A percentile compares a stretch with the other conserved stretches of the same genome.
These are phyloP conservation scores for Flaveria bidentis DNA, from an alignment of 129 eudicot genomes.

Conservation along the genomic window DNA sequence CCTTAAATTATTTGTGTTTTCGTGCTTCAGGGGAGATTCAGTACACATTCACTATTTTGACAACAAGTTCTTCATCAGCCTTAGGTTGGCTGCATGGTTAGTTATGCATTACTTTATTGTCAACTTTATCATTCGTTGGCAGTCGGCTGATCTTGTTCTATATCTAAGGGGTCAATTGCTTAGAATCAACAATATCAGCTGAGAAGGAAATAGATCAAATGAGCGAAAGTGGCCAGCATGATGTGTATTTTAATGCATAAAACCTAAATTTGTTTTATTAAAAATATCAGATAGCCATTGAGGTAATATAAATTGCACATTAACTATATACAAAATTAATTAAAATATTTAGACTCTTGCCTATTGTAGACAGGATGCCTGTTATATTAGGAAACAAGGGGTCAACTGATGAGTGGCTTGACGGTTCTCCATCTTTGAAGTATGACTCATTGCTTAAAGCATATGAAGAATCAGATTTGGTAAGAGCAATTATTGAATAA, in stretches of 20 bases:
- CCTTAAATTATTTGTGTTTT: not conserved
- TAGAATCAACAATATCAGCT: not conserved
- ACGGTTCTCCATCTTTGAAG: constrained; percentile 72
- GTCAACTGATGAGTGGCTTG: constrained; percentile 71
- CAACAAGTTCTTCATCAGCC: constrained; percentile 80
- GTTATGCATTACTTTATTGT: constrained; percentile 26
- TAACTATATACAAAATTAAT: not conserved
- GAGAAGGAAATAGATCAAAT: not conserved
- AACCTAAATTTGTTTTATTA: not conserved
- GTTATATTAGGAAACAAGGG: constrained; percentile 75
- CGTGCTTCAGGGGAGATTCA: constrained; percentile 73
- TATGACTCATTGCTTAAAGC: constrained; percentile 67
- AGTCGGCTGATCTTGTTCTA: constrained; percentile 37
- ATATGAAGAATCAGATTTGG: constrained; percentile 85
- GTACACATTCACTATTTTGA: constrained; percentile 81
- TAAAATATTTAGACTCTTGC: not conserved
- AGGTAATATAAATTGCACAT: not conserved
- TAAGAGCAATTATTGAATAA: constrained; percentile 27
- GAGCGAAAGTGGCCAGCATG: not conserved
- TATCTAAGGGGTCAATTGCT: not conserved
- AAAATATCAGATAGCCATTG: not conserved
- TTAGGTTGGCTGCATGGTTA: constrained; percentile 94
- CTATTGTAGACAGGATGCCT: constrained; percentile 81
- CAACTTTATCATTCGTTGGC: constrained; percentile 38
- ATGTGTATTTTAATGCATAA: not conserved